Base-by-base conservation (phyloP, 495 filamentous ascomycete species). In the Tuber brumale region DNA sequence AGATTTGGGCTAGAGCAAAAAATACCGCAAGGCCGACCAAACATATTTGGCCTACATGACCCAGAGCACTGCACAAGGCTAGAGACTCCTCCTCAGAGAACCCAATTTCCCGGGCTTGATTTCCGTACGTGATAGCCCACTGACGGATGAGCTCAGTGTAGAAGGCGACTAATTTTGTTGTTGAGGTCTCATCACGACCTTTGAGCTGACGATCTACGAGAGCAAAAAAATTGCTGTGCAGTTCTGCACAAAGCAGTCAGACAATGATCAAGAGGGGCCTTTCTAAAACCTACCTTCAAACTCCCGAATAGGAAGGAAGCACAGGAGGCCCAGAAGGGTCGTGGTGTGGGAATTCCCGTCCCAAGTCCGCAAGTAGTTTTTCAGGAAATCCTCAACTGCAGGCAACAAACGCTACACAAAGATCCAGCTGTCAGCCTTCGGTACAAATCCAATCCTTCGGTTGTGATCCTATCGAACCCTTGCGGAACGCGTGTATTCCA, bases 101-200 rank as follows among this genome's bases (percentile, higher is more conserved):
- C 70, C 81, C 71, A 37, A 73, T 69, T 69, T 77, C 44, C 9
- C 46, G 76, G 10, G 72, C 46, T 70, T 43, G 75, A 35, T 72
- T 69, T 69, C 72, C 71, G 57, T 83, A 77, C 31, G 76, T 81
- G 57, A 89, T 80, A 9, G 88, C 88, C 93, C 93, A 97, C 81
- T 89, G 88, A 1, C 85, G 86, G 69, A 95, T 88, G 39, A 97
- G 85, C n/a, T 79, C 82, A 8, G 89, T 90, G 84, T 94, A 95
- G 79, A 94, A 92, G 21, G 84, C 85, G 14, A 96, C 85, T 8
- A 96, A 85, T 18, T 45, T 75, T 41, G 71, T 51, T 61, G 70
- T 78, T 39, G 76, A 76, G 70, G 57, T 41, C 16, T 82, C 51
- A n/a, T 19, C 74, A 23, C 66, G 72, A 39, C 23, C 41, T 23